Conservation (phyloP, 306 rosid genomes). For the Rubus idaeus region DNA sequence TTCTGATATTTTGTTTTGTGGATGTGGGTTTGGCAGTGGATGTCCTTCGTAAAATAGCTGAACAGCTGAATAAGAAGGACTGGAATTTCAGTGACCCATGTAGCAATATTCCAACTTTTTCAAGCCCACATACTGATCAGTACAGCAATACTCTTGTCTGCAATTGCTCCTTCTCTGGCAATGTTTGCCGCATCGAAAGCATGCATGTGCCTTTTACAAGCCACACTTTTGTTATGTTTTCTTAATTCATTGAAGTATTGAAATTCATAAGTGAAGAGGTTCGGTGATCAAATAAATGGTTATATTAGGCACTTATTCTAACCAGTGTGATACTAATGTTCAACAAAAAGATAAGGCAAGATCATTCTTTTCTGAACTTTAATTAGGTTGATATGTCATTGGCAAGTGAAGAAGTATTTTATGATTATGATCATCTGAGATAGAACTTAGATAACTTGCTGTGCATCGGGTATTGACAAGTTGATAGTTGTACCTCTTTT, state of each 20-base stretch:
- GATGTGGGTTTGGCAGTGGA: slow-evolving; percentile 20
- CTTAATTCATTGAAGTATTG: background rate
- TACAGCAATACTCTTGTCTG: slow-evolving; percentile 21
- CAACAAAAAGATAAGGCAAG: background rate
- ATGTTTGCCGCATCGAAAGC: slow-evolving; percentile 19
- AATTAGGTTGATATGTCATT: background rate
- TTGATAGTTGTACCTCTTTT: background rate
- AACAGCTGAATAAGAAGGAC: slow-evolving; percentile 27
- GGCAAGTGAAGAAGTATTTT: too few species aligned
- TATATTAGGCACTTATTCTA: too few species aligned
- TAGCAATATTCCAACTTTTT: slow-evolving; percentile 16
- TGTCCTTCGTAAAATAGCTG: slow-evolving; percentile 24
- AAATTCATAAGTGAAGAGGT: background rate
- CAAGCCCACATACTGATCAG: slow-evolving; percentile 3
- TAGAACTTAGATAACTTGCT: background rate
- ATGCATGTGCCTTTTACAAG: slow-evolving; percentile 15
- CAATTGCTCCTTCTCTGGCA: slow-evolving; percentile 29
- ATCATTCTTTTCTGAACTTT: background rate
- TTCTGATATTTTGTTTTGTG: background rate
- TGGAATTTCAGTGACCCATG: slow-evolving; percentile 25
- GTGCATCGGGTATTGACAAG: background rate
- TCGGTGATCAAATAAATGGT: background rate
- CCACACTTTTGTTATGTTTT: background rate
- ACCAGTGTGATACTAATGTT: background rate
- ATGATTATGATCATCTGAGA: background rate